A percentile compares a stretch with the other conserved stretches of the same genome.
These are phyloP conservation scores for Coemansia sp. DNA, from an alignment of 192 early-diverging fungal species.

Conservation along the genomic window DNA sequence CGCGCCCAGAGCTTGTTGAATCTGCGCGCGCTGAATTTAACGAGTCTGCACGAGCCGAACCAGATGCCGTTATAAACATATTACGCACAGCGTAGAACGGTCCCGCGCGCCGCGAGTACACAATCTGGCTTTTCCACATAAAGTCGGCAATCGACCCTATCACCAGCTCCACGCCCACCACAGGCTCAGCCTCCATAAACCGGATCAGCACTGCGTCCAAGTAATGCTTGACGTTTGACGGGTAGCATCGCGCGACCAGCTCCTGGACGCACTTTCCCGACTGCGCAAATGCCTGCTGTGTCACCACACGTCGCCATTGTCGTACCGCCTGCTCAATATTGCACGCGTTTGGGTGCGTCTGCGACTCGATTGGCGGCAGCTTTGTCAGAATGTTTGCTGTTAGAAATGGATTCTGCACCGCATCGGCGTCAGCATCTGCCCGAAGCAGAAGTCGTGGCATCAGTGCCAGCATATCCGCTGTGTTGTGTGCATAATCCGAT, in stretches of 20 bases:
- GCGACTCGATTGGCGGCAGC: slow-evolving; percentile 25
- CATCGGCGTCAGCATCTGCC: too few species aligned
- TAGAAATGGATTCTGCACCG: slow-evolving; percentile 26
- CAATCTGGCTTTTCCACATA: slow-evolving; percentile 34
- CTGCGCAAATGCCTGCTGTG: slow-evolving; percentile 23
- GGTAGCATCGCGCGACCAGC: slow-evolving; percentile 27
- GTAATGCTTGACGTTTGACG: slow-evolving; percentile 30
- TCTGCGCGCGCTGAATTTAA: background rate
- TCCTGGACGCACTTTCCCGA: slow-evolving; percentile 24
- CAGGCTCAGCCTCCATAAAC: slow-evolving; percentile 41
- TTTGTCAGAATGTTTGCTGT: slow-evolving; percentile 18
- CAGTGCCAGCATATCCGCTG: slow-evolving; percentile 8
- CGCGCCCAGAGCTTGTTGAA: too few species aligned
- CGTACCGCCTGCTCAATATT: slow-evolving; percentile 12
- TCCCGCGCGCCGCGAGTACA: slow-evolving; percentile 22
- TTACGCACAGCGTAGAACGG: slow-evolving; percentile 37
- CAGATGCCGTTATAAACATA: slow-evolving; percentile 30
- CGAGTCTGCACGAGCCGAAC: background rate
- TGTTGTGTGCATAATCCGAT: slow-evolving; percentile 14
- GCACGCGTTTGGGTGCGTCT: slow-evolving; percentile 19
- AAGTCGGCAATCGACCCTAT: slow-evolving; percentile 40
- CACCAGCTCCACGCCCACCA: slow-evolving; percentile 37
- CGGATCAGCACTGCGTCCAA: slow-evolving; percentile 35
- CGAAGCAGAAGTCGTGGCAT: slow-evolving; percentile 6
- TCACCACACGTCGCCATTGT: slow-evolving; percentile 27